Conservation (phyloP, 2,329 filamentous ascomycete genomes). For the Macroventuria anomochaeta region DNA sequence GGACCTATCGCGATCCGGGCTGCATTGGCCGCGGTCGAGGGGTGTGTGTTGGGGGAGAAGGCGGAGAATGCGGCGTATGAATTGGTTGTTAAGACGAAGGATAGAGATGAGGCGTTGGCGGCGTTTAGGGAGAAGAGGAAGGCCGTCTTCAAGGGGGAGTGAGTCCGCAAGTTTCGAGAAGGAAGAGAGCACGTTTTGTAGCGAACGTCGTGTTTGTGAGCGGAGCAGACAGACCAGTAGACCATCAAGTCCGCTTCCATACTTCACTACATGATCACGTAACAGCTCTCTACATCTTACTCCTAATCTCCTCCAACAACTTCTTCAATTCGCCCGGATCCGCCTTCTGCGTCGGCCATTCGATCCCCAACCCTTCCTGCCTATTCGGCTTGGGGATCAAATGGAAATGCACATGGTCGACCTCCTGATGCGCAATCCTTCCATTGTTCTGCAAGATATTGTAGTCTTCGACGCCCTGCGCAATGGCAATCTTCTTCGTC, state of each 20-base stretch:
- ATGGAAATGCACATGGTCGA: constrained; percentile 95
- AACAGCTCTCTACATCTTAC: constrained; percentile 71
- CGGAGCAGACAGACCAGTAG: neutral
- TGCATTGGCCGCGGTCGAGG: constrained; percentile 77
- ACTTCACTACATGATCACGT: neutral
- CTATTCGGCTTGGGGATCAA: constrained; percentile 96
- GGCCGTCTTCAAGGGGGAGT: constrained; percentile 67
- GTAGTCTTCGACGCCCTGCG: constrained; percentile 79
- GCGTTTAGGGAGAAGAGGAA: constrained; percentile 83
- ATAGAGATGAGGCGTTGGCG: constrained; percentile 83
- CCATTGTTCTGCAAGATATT: constrained; percentile 98
- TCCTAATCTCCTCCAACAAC: constrained; percentile 81
- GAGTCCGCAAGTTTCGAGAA: neutral
- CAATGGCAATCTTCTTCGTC: constrained; percentile 83
- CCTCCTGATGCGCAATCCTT: constrained; percentile 84
- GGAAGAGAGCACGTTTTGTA: too few species aligned
- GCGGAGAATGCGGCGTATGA: constrained; percentile 90
- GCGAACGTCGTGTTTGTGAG: too few species aligned
- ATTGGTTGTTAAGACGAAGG: constrained; percentile 80
- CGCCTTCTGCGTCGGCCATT: constrained; percentile 76
- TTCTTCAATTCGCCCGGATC: constrained; percentile 86
- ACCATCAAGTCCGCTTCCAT: neutral
- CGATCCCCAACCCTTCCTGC: constrained; percentile 76
- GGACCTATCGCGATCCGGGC: constrained; percentile 83
- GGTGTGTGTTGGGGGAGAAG: constrained; percentile 69